Conservation (phyloP, 2,329 filamentous ascomycete species). For the Leptographium lundbergii region DNA sequence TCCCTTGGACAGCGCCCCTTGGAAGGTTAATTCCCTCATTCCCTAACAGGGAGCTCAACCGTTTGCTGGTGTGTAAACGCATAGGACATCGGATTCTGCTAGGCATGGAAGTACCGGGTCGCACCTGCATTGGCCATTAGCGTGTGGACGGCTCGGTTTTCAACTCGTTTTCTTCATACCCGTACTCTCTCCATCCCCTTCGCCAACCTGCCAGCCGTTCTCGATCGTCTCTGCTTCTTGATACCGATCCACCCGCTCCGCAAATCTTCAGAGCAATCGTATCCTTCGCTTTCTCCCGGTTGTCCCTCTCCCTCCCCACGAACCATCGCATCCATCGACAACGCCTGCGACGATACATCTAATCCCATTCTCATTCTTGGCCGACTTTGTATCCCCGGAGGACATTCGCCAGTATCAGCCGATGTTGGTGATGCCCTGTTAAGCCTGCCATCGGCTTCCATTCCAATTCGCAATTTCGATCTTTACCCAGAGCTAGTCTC, state of each 20-base stretch:
- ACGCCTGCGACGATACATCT: neutral
- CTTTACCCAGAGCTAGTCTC: conserved; percentile 4
- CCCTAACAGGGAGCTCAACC: neutral
- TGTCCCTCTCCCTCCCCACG: neutral
- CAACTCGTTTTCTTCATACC: neutral
- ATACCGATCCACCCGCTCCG: neutral
- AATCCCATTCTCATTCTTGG: neutral
- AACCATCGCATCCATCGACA: neutral
- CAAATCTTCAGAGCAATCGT: neutral
- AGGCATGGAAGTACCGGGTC: neutral
- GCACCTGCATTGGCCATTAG: neutral
- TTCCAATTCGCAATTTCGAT: neutral
- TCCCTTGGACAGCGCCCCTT: neutral
- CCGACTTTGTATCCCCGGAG: neutral
- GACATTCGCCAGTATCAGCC: neutral
- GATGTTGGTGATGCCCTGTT: neutral
- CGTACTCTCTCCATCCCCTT: neutral
- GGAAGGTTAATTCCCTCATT: neutral
- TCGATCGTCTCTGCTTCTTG: neutral
- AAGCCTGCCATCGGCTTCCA: neutral
- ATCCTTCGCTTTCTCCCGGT: conserved; percentile 1
- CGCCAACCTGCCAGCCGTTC: neutral
- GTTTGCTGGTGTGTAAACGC: neutral
- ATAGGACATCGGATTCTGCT: neutral
- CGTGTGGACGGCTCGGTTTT: neutral